A percentile compares a stretch with the other conserved stretches of the same genome.
Evolutionary conservation across 345 rosid species (phyloP).

Genomic region (Aquilaria sinensis): DNA sequence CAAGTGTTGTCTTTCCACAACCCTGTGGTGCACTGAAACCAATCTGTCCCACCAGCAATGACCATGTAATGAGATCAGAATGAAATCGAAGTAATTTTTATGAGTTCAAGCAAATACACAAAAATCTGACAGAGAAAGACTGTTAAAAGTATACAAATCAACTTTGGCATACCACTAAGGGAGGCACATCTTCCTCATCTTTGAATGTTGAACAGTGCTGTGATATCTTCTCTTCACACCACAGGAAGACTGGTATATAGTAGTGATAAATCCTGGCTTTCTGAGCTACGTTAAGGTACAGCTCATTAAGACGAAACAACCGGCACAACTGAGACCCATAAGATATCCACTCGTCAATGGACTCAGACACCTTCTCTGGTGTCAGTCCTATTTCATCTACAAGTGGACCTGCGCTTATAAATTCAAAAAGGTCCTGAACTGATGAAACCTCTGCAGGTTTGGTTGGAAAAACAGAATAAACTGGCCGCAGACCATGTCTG

Average conservation of each 20-base stretch:
- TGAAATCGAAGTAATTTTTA: background rate
- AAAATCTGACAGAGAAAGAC: background rate
- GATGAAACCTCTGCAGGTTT: constrained; percentile 61
- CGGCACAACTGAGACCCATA: constrained; percentile 58
- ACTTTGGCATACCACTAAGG: constrained; percentile 62
- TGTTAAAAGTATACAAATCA: background rate
- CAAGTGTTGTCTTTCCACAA: constrained; percentile 98
- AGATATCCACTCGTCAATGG: constrained; percentile 74
- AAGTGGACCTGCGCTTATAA: constrained; percentile 86
- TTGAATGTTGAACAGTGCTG: constrained; percentile 54
- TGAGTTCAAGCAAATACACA: background rate
- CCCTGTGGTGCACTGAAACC: constrained; percentile 99
- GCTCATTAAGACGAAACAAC: constrained; percentile 65
- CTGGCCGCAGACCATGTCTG: constrained; percentile 18
- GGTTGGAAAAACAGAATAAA: constrained; percentile 30
- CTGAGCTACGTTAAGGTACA: constrained; percentile 58
- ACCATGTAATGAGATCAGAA: constrained; percentile 6
- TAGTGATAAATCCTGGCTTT: constrained; percentile 85
- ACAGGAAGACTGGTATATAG: constrained; percentile 85
- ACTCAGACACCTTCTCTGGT: constrained; percentile 51
- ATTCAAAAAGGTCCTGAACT: constrained; percentile 69
- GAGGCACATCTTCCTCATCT: constrained; percentile 71
- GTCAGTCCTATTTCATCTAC: constrained; percentile 50
- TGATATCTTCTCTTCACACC: constrained; percentile 90
- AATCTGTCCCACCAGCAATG: constrained; percentile 42